phyloP scores from a whole-genome alignment of 2,329 filamentous ascomycete genomes.

The Diaporthe capsici region DNA sequence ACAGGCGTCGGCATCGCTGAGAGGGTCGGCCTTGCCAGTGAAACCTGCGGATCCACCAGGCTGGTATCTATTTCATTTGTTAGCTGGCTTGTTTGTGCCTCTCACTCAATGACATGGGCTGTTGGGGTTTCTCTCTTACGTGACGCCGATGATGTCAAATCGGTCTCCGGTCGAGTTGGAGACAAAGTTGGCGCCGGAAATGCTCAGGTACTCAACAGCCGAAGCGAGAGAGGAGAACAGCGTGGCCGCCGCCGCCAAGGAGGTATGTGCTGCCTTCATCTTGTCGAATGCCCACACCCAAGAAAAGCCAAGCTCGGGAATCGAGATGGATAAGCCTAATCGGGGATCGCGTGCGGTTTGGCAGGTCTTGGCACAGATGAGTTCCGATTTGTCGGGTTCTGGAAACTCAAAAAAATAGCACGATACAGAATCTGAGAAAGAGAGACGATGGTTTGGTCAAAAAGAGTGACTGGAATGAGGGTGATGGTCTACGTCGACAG shows the following conservation, averaged over 20 bases:
- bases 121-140: constrained; percentile 46
- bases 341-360: constrained; percentile 23
- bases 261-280: constrained; percentile 41
- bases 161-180: constrained; percentile 67
- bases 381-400: constrained; percentile 16
- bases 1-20: constrained; percentile 55
- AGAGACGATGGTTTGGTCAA: constrained; percentile 27
- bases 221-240: constrained; percentile 41
- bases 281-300: constrained; percentile 25
- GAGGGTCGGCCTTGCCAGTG: constrained; percentile 57
- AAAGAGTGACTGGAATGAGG: constrained; percentile 23
- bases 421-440: not conserved
- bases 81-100: not conserved
- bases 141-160: constrained; percentile 73
- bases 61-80: constrained; percentile 61
- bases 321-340: constrained; percentile 24
- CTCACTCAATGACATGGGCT: too few relatives aligned
- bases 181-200: constrained; percentile 58
- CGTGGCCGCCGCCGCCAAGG: constrained; percentile 39
- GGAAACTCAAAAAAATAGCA: not conserved
- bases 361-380: constrained; percentile 34
- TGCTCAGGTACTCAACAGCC: constrained; percentile 37
- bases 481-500: not conserved
- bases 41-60: constrained; percentile 72
- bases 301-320: constrained; percentile 28